phyloP scores from a whole-genome alignment of 345 rosid species.

The Punica granatum region DNA sequence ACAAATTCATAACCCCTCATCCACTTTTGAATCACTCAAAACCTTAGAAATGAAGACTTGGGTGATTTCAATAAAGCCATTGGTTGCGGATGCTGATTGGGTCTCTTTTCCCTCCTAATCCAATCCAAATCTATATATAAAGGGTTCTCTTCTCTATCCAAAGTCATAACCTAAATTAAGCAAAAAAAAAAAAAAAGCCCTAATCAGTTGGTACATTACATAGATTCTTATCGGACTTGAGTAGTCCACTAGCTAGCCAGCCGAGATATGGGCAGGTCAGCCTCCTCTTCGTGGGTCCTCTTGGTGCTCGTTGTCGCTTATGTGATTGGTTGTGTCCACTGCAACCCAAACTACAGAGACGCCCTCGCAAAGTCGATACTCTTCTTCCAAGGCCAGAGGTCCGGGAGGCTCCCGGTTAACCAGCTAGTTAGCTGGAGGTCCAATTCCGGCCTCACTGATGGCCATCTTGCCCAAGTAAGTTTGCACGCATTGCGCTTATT shows the following conservation, averaged over 20 bases:
- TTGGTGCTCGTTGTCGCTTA: conserved; percentile 8
- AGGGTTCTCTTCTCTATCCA: background rate
- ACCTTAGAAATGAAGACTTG: background rate
- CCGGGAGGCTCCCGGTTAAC: conserved; percentile 54
- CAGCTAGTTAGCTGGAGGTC: conserved; percentile 69
- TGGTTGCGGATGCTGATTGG: background rate
- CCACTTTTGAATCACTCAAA: background rate
- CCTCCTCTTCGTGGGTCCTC: conserved; percentile 2
- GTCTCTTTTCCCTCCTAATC: background rate
- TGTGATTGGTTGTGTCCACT: conserved; percentile 20
- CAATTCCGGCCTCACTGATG: conserved; percentile 71
- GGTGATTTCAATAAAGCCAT: background rate
- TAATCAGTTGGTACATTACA: too few relatives aligned
- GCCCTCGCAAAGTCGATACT: conserved; percentile 72
- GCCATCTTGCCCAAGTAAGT: conserved; percentile 47
- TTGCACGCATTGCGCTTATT: background rate
- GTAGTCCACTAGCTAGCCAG: background rate
- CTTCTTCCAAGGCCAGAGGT: conserved; percentile 90
- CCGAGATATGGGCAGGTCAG: background rate
- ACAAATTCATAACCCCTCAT: too few relatives aligned
- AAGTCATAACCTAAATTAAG: background rate
- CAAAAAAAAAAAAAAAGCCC: background rate
- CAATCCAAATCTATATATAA: background rate
- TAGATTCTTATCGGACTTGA: too few relatives aligned
- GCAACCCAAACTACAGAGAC: conserved; percentile 67